A percentile compares a stretch with the other conserved stretches of the same genome.
These are phyloP conservation scores for Beauveria caledonica DNA, from an alignment of 2,329 filamentous ascomycete species.

Conservation along the genomic window DNA sequence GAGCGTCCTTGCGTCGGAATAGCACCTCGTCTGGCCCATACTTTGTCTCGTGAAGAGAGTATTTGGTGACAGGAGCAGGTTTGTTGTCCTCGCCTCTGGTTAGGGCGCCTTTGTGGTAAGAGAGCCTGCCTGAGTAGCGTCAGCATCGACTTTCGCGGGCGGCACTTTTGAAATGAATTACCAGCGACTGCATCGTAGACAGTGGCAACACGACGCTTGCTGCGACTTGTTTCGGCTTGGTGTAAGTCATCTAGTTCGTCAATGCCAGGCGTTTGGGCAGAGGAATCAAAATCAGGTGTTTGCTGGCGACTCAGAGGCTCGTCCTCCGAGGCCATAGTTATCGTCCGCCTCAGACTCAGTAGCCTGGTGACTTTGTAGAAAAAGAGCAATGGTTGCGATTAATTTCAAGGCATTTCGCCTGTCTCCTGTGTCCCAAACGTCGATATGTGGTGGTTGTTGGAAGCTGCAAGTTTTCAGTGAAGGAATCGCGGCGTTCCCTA, in stretches of 20 bases:
- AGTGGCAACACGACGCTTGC: constrained; percentile 35
- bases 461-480: background rate
- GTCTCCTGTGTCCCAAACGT: background rate
- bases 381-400: background rate
- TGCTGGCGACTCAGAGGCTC: background rate
- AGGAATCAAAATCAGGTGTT: constrained; percentile 7
- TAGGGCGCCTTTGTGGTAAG: background rate
- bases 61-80: constrained; percentile 17
- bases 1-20: constrained; percentile 57
- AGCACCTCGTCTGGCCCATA: constrained; percentile 64
- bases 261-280: background rate
- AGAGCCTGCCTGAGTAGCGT: background rate
- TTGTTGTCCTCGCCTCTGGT: constrained; percentile 11
- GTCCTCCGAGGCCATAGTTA: background rate
- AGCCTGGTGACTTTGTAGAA: background rate
- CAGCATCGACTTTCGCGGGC: background rate
- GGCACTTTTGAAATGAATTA: constrained; percentile 23
- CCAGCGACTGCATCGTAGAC: constrained; percentile 69
- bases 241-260: constrained; percentile 3
- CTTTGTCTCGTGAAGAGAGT: constrained; percentile 14
- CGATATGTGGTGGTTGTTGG: background rate
- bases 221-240: constrained; percentile 17
- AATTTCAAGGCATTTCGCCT: background rate
- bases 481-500: background rate
- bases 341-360: background rate